Base-by-base conservation (phyloP, 2,329 filamentous ascomycete species). In the Ceratocystis colombiana region DNA sequence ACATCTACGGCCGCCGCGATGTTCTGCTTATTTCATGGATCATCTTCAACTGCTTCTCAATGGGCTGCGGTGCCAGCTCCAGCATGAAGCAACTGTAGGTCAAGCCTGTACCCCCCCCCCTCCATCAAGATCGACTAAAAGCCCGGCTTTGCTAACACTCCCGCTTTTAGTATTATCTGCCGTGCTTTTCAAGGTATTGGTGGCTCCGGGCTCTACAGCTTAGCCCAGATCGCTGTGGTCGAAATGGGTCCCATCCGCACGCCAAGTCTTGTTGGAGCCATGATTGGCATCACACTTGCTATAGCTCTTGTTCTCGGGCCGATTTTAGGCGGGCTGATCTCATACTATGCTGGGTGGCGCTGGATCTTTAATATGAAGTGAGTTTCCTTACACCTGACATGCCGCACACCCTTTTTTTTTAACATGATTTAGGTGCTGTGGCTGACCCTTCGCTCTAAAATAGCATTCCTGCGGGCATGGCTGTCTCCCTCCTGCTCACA, bases 341-440 rank as follows among this genome's bases (percentile, higher is more conserved):
- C 81, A 0, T 76, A 80, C n/a, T 73, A 77, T 1, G 77, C 78
- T 20, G 77, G 76, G 55, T 86, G 84, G 84, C 76, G 80, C 63
- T 84, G 82, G 76, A 77, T 86, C 48, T 86, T 86, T 72, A 81
- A 82, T 72, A 80, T 85, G 72, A 86, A 86, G 82, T 84, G 73
- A 59, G 78, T 70, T 7, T 10, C 37, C 37, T 12, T 1, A 12
- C 25, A 8, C 5, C 30, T 28, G 5, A 5, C 61, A n/a, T 6
- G 5, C 48, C 48, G 20, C 20, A 53, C 8, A 50, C 48, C 4
- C 22, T 28, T 3, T 5, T 20, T 20, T 37, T 55, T 20, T 62
- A 25, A 67, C 72, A 66, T 41, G 71, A 68, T 33, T 6, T 6
- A n/a, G 37, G 10, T 10, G 1, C 12, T 41, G 37, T 41, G 10